Percentiles rank a stretch among this genome's conserved stretches.
Conservation (phyloP, 257 asterid genomes). For the Penstemon davidsonii region DNA sequence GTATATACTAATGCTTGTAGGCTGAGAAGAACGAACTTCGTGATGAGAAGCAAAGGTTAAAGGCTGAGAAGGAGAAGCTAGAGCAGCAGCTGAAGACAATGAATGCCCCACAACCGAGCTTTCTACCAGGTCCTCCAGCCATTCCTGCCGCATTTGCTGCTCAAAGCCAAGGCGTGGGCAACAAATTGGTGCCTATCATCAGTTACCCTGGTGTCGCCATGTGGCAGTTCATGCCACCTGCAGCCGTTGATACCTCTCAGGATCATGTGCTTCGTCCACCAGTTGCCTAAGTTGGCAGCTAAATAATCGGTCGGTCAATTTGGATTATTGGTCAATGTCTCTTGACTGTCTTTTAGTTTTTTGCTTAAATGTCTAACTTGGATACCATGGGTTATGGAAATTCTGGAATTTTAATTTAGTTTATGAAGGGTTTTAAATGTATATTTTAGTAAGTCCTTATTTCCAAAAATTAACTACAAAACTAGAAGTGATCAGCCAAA, state of each 20-base stretch:
- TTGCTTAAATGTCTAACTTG: too few species aligned
- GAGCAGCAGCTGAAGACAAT: slow-evolving; percentile 68
- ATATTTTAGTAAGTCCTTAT: too few species aligned
- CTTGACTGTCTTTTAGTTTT: too few species aligned
- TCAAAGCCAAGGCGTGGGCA: slow-evolving; percentile 53
- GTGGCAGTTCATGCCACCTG: slow-evolving; percentile 97
- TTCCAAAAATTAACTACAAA: too few species aligned
- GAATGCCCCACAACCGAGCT: slow-evolving; percentile 46
- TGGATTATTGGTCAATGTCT: too few species aligned
- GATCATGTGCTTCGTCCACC: slow-evolving; percentile 81
- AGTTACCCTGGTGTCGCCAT: slow-evolving; percentile 77
- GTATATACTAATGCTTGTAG: slow-evolving; percentile 29
- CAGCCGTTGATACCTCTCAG: slow-evolving; percentile 81
- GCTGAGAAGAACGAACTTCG: slow-evolving; percentile 75
- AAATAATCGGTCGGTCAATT: too few species aligned
- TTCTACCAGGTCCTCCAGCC: slow-evolving; percentile 52
- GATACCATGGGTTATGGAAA: too few species aligned
- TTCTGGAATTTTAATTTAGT: too few species aligned
- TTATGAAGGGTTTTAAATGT: too few species aligned
- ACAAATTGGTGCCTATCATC: slow-evolving; percentile 67
- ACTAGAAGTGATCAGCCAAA: too few species aligned
- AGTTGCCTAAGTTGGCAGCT: slow-evolving; percentile 49
- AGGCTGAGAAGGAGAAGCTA: slow-evolving; percentile 73
- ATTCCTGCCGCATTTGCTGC: slow-evolving; percentile 65
- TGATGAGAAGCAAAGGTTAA: slow-evolving; percentile 75